Percentiles rank a stretch among this genome's conserved stretches.
Conservation (phyloP, 2,329 filamentous ascomycete species). For the Cladosporium phlei region DNA sequence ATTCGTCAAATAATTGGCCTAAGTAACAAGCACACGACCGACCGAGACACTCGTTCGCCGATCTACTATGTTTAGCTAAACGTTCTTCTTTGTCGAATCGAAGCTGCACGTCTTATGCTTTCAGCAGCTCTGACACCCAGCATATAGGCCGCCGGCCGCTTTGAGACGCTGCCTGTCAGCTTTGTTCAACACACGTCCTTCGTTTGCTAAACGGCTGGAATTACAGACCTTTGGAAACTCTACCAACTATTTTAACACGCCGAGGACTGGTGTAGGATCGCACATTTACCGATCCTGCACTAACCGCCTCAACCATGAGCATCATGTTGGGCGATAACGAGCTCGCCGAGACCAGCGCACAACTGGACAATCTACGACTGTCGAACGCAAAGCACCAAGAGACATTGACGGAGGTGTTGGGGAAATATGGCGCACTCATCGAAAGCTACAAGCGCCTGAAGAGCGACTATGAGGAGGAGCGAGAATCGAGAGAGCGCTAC, state of each 20-base stretch:
- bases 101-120: no score
- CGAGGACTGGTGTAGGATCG: no score
- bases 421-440: slow-evolving; percentile 44
- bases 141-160: neutral
- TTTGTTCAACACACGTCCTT: neutral
- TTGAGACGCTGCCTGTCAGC: slow-evolving; percentile 2
- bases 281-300: no score
- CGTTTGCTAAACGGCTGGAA: neutral
- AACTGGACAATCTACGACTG: slow-evolving; percentile 23
- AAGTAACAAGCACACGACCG: no score
- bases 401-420: slow-evolving; percentile 31
- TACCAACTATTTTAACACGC: no score
- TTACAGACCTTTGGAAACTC: no score
- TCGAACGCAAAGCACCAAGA: slow-evolving; percentile 19
- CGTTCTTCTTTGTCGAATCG: no score
- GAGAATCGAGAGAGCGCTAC: slow-evolving; percentile 51
- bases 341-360: slow-evolving; percentile 13
- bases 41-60: no score
- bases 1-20: no score
- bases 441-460: slow-evolving; percentile 52
- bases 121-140: neutral
- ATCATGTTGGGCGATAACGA: slow-evolving; percentile 17
- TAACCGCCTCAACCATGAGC: neutral
- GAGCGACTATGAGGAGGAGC: slow-evolving; percentile 55
- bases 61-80: no score